Base-by-base conservation (phyloP, 306 rosid genomes). In the Crataegus laevigata region DNA sequence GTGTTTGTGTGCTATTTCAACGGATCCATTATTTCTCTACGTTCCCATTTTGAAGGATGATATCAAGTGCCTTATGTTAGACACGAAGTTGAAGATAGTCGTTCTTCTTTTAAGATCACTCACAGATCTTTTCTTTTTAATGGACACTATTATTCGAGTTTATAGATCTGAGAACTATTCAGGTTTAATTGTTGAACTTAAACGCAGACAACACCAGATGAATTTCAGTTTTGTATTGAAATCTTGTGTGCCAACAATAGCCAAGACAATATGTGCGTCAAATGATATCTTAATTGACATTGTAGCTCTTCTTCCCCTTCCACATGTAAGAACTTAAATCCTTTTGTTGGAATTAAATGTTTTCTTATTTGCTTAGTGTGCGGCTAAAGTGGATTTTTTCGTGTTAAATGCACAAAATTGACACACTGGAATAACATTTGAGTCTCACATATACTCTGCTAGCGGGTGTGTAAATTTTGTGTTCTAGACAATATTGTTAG, bases 11-110 rank as follows among this genome's bases (percentile, higher is more conserved):
- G 85, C 82, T 13, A 77, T 82, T 14, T 15, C 58, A 3, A 11
- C 66, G 59, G 85, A 82, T 65, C 82, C 85, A 7, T 58, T 82
- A 73, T 82, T 82, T 69, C 65, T 82, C 57, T 82, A 82, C 72
- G 40, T 82, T 61, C 82, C 85, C 13, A 64, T 75, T 47, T 29
- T 82, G 11, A 34, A 74, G 3, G 42, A 74, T 6, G 47, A 57
- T 6, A 11, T 43, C 42, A 82, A 64, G 51, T 82, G 85, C 29
- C 58, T 82, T 36, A 45, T 64, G 24, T 61, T 65, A 70, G 80
- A 82, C 64, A 13, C 4, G 9, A 78, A 75, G n/a, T 55, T 82
- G 77, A 71, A 75, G 77, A 74, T n/a, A 15, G 38, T 65, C 6
- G 74, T 80, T 21, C 77, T 59, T 55, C 38, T 69, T 9, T 28